A percentile compares a stretch with the other conserved stretches of the same genome.
Conservation (phyloP, 495 filamentous ascomycete species). For the Penicillium samsonianum region DNA sequence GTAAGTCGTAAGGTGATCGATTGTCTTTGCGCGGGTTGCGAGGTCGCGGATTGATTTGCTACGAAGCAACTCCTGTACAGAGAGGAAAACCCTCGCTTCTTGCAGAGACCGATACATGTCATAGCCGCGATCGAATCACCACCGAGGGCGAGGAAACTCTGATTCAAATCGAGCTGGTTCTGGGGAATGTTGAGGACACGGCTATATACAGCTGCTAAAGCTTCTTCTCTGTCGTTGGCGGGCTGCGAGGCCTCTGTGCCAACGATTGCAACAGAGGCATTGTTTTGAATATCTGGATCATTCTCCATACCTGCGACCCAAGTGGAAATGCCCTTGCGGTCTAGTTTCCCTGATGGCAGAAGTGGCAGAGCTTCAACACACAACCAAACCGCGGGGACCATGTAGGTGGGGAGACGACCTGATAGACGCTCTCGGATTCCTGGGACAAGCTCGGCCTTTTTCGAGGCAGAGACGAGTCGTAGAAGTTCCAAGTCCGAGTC, state of each 20-base stretch:
- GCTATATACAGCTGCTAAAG: conserved; percentile 48
- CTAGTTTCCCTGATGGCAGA: conserved; percentile 54
- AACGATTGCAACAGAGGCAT: background rate
- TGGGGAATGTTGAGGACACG: conserved; percentile 54
- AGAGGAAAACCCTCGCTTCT: conserved; percentile 55
- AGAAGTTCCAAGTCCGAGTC: conserved; percentile 28
- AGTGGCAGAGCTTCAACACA: conserved; percentile 52
- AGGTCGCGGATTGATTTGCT: conserved; percentile 49
- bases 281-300: conserved; percentile 26
- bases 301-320: conserved; percentile 40
- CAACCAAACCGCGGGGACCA: conserved; percentile 57
- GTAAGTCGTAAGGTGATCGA: conserved; percentile 34
- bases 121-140: conserved; percentile 73
- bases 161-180: conserved; percentile 48
- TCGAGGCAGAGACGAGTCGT: conserved; percentile 25
- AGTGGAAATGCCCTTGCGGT: conserved; percentile 43
- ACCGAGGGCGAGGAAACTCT: conserved; percentile 64
- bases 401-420: conserved; percentile 49
- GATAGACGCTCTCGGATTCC: conserved; percentile 37
- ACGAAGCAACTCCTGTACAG: conserved; percentile 53
- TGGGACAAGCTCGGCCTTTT: conserved; percentile 29
- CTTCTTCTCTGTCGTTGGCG: conserved; percentile 37
- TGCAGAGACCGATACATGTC: conserved; percentile 58
- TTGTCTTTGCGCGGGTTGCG: conserved; percentile 35
- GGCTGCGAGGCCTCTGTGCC: conserved; percentile 23